A percentile compares a stretch with the other conserved stretches of the same genome.
phyloP scores from a whole-genome alignment of 2,329 filamentous ascomycete species.

The Lecanosticta acicola region DNA sequence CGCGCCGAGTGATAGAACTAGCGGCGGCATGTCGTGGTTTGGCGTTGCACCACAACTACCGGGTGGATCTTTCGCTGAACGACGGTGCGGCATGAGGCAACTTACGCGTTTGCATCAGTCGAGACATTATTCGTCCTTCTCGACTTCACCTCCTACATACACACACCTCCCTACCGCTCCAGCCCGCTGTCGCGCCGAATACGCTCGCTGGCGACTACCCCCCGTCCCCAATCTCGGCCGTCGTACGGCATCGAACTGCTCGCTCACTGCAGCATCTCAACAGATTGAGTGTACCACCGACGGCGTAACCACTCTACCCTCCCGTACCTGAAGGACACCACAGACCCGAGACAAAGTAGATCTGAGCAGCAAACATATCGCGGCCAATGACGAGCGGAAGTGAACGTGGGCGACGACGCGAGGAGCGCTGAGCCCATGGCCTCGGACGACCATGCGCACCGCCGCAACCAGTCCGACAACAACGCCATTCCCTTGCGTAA shows the following conservation, averaged over 20 bases:
- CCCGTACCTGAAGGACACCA: background rate
- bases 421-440: constrained; percentile 37
- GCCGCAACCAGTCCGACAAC: constrained; percentile 44
- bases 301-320: background rate
- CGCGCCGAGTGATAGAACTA: too few species aligned
- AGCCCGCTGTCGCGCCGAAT: background rate
- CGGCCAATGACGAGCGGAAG: constrained; percentile 5
- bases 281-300: background rate
- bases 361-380: background rate
- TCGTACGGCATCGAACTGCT: too few species aligned
- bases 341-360: background rate
- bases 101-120: too few species aligned
- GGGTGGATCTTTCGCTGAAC: too few species aligned
- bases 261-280: too few species aligned
- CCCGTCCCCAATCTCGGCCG: too few species aligned
- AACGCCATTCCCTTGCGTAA: constrained; percentile 65
- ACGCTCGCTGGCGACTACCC: background rate
- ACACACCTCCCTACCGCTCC: background rate
- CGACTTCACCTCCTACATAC: background rate
- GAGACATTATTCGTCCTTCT: background rate
- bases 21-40: too few species aligned
- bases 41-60: too few species aligned
- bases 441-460: constrained; percentile 44
- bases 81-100: too few species aligned
- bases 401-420: constrained; percentile 1